A percentile compares a stretch with the other conserved stretches of the same genome.
phyloP scores from a whole-genome alignment of 2,329 filamentous ascomycete species.

The Trichoderma sp. region DNA sequence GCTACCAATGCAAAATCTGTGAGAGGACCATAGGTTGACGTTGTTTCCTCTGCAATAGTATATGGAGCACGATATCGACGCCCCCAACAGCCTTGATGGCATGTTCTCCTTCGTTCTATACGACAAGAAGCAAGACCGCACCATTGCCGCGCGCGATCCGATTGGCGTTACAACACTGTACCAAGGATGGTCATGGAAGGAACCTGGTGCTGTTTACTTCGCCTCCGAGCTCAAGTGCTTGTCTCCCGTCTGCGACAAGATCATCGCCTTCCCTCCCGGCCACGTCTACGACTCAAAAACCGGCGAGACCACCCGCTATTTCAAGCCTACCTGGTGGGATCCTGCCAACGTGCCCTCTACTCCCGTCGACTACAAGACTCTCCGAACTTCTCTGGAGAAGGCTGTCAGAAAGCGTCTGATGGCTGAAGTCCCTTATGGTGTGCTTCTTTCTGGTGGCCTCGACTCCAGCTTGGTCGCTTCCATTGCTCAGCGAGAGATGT shows the following conservation, averaged over 20 bases:
- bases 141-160: conserved; percentile 90
- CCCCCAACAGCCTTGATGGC: conserved; percentile 91
- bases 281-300: conserved; percentile 96
- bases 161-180: conserved; percentile 98
- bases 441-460: conserved; percentile 89
- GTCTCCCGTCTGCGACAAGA: conserved; percentile 91
- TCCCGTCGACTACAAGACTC: conserved; percentile 78
- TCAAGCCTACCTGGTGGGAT: conserved; percentile 91
- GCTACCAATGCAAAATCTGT: background rate
- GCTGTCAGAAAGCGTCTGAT: conserved; percentile 95
- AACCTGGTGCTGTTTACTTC: conserved; percentile 87
- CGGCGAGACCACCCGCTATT: conserved; percentile 82
- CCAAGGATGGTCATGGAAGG: conserved; percentile 83
- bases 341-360: conserved; percentile 73
- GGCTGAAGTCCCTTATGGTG: conserved; percentile 98
- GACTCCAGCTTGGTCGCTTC: conserved; percentile 94
- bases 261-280: conserved; percentile 90
- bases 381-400: conserved; percentile 82
- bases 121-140: conserved; percentile 90
- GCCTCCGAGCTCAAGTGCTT: conserved; percentile 96
- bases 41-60: conserved; percentile 58
- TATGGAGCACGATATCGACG: conserved; percentile 86
- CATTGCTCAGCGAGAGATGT: conserved; percentile 91
- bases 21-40: background rate
- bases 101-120: conserved; percentile 99